phyloP scores from a whole-genome alignment of 2,329 filamentous ascomycete genomes.

The Lasiodiplodia hormozganensis region DNA sequence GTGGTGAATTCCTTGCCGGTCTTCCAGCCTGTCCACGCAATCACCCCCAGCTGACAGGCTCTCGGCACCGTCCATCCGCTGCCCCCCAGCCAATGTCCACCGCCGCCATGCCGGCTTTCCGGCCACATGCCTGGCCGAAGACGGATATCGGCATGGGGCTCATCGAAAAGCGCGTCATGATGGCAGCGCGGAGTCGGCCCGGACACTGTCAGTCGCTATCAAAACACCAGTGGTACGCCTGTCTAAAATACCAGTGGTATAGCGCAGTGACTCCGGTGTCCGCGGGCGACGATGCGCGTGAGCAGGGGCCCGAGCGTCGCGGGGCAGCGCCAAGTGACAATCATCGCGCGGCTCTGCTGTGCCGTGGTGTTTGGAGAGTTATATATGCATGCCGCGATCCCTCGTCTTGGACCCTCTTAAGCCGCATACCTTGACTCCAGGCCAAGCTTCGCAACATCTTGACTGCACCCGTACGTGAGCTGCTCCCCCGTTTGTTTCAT shows the following conservation, averaged over 20 bases:
- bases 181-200: neutral
- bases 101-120: conserved; percentile 12
- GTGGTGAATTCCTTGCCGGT: neutral
- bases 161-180: neutral
- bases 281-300: conserved; percentile 1
- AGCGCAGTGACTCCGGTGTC: neutral
- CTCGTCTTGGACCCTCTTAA: neutral
- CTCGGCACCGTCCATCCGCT: conserved; percentile 9
- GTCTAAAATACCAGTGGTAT: neutral
- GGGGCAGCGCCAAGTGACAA: neutral
- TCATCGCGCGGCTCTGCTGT: neutral
- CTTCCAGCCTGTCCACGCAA: conserved; percentile 14
- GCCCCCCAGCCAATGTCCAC: neutral
- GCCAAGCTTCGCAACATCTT: conserved; percentile 9
- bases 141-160: conserved; percentile 11
- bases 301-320: neutral
- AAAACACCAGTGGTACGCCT: conserved; percentile 6
- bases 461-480: neutral
- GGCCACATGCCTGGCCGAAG: neutral
- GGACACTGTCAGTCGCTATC: neutral
- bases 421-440: neutral
- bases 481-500: neutral
- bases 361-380: neutral
- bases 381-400: conserved; percentile 9
- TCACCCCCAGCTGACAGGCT: conserved; percentile 1